Conservation (phyloP, 2,329 filamentous ascomycete species). For the Albophoma yamanashiensis region DNA sequence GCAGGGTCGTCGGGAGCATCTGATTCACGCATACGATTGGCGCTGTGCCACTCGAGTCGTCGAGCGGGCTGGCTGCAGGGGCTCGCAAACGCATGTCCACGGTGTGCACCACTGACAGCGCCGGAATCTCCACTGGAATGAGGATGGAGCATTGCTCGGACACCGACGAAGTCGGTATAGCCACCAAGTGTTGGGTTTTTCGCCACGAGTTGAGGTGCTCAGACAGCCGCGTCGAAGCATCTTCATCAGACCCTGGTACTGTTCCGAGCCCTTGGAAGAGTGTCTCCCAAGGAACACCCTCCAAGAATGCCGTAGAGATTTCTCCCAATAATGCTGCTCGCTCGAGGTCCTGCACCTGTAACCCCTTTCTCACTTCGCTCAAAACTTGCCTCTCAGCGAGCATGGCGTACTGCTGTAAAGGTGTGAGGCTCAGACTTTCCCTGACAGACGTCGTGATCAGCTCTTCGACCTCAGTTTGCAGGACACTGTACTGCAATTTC, state of each 20-base stretch:
- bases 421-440: conserved; percentile 25
- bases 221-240: conserved; percentile 15
- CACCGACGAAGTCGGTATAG: conserved; percentile 11
- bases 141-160: conserved; percentile 52
- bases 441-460: conserved; percentile 33
- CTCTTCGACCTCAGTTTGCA: conserved; percentile 61
- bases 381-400: conserved; percentile 34
- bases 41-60: conserved; percentile 19
- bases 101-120: conserved; percentile 72
- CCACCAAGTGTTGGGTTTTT: conserved; percentile 14
- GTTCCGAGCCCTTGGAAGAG: conserved; percentile 39
- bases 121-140: conserved; percentile 84
- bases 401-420: conserved; percentile 33
- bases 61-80: conserved; percentile 19
- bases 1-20: conserved; percentile 51
- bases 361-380: conserved; percentile 27
- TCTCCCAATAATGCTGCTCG: conserved; percentile 41
- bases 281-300: conserved; percentile 33
- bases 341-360: conserved; percentile 44
- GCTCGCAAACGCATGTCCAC: conserved; percentile 51
- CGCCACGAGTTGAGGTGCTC: conserved; percentile 22
- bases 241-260: conserved; percentile 21
- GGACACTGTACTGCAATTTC: conserved; percentile 62
- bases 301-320: conserved; percentile 37
- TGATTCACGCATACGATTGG: conserved; percentile 50